Base-by-base conservation (phyloP, 805 yeast species). In the Candida saitoana region DNA sequence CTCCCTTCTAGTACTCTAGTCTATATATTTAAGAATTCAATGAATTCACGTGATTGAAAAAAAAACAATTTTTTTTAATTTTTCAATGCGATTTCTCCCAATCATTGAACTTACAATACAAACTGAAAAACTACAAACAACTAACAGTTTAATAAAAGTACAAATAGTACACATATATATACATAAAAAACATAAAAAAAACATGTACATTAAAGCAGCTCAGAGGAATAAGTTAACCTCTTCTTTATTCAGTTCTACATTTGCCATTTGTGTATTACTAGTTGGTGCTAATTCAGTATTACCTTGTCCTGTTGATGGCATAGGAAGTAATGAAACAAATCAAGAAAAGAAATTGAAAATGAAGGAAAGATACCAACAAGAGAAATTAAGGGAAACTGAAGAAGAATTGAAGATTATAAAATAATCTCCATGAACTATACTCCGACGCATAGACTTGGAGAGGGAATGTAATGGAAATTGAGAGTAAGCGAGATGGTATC, bases 161-260 rank as follows among this genome's bases (percentile, higher is more conserved):
- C n/a, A n/a, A n/a, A n/a, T n/a, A n/a, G n/a, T n/a, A n/a, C n/a
- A n/a, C n/a, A n/a, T n/a, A n/a, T n/a, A n/a, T n/a, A n/a, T n/a
- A n/a, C n/a, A n/a, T n/a, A n/a, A n/a, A n/a, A n/a, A 22, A 22
- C 27, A 22, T 11, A 22, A 22, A 6, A 22, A 14, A 49, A 17
- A 14, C 34, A 79, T 79, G 83, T 76, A 56, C 19, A 67, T 79
- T 46, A 78, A 69, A 61, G 86, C 87, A 8, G 67, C 79, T 3
- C 71, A 73, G 38, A 71, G 85, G 55, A 69, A 71, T 42, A 67
- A 66, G 47, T 65, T 84, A 39, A 82, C 88, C 17, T 73, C 76
- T 37, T 81, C 87, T 11, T 66, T 84, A 45, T 84, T 84, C 61
- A 77, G 83, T 18, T 79, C 88, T 15, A 84, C 93, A 0, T 84